Evolutionary conservation across 2,329 filamentous ascomycete species (phyloP).

Genomic region (Penicillium thymicola): DNA sequence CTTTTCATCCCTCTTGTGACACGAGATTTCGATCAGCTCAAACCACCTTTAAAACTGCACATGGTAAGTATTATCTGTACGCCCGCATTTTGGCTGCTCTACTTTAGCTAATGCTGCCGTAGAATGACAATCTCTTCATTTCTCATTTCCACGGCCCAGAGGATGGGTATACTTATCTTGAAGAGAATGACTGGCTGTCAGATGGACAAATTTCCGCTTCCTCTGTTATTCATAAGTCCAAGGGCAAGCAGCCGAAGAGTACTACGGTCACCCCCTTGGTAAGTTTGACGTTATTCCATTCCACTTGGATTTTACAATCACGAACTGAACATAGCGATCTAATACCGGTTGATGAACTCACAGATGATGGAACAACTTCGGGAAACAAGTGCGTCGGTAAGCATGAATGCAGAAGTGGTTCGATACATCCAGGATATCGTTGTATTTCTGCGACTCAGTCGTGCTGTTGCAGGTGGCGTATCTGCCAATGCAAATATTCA

Average conservation of each 20-base stretch:
- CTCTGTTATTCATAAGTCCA: constrained; percentile 36
- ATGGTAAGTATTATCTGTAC: constrained; percentile 31
- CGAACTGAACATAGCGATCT: neutral
- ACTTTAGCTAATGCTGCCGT: neutral
- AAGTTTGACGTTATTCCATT: neutral
- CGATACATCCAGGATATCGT: constrained; percentile 86
- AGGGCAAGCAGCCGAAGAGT: constrained; percentile 15
- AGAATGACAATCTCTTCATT: constrained; percentile 81
- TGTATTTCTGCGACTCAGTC: constrained; percentile 81
- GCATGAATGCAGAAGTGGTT: constrained; percentile 70
- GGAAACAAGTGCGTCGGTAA: constrained; percentile 56
- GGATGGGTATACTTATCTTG: constrained; percentile 72
- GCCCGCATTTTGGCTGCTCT: neutral
- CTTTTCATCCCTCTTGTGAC: constrained; percentile 71
- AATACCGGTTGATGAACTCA: neutral
- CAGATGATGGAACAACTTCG: constrained; percentile 57
- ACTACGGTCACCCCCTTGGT: constrained; percentile 27
- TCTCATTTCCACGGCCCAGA: constrained; percentile 75
- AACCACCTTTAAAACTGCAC: constrained; percentile 39
- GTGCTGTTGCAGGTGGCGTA: constrained; percentile 75
- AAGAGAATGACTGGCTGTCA: constrained; percentile 52
- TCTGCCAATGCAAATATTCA: constrained; percentile 76
- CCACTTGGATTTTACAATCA: neutral
- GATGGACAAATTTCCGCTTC: constrained; percentile 36
- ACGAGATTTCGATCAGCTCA: constrained; percentile 32